Conservation (phyloP, 805 yeast genomes). For the Middelhovenomyces tepae region DNA sequence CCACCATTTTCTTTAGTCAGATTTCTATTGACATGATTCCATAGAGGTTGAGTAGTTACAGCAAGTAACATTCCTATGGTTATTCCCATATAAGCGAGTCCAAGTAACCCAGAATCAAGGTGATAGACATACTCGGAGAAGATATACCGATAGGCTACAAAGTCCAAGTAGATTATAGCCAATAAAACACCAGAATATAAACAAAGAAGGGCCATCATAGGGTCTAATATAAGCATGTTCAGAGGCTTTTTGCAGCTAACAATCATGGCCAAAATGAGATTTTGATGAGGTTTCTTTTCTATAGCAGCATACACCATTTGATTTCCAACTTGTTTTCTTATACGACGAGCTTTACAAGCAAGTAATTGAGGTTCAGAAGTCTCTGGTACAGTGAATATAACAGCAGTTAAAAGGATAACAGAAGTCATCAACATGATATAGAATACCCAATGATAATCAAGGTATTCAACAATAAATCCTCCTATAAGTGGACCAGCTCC, state of each 20-base stretch:
- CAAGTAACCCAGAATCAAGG: constrained; percentile 43
- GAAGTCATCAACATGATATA: constrained; percentile 52
- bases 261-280: constrained; percentile 32
- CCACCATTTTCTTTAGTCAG: constrained; percentile 35
- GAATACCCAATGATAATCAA: constrained; percentile 66
- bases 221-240: constrained; percentile 39
- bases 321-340: constrained; percentile 40
- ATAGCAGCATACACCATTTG: constrained; percentile 33
- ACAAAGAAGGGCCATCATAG: constrained; percentile 47
- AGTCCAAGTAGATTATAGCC: constrained; percentile 51
- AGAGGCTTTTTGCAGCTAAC: constrained; percentile 47
- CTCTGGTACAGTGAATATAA: constrained; percentile 49
- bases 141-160: constrained; percentile 51
- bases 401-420: constrained; percentile 42
- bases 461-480: constrained; percentile 52
- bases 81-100: constrained; percentile 52
- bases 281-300: constrained; percentile 29
- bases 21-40: constrained; percentile 27
- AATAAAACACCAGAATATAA: constrained; percentile 48
- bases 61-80: constrained; percentile 62
- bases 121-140: constrained; percentile 41
- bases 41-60: constrained; percentile 25
- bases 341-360: constrained; percentile 50
- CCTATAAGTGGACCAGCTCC: constrained; percentile 55
- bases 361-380: constrained; percentile 75